Conservation (phyloP, 148 eudicot genomes). For the Camellia sinensis region DNA sequence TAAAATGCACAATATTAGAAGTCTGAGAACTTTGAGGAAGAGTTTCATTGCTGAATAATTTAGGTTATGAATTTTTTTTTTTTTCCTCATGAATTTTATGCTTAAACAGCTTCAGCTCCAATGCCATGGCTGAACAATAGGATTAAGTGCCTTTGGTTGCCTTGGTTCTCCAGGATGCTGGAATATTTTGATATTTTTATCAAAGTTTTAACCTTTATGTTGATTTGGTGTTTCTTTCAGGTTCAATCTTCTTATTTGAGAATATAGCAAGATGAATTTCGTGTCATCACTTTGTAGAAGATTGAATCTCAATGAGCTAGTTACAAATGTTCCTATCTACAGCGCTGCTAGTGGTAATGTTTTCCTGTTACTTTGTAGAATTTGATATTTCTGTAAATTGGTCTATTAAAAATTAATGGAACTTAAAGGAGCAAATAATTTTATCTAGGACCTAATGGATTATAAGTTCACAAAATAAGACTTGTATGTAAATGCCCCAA, state of each 20-base stretch:
- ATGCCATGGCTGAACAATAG: background rate
- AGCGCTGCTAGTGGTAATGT: slow-evolving; percentile 39
- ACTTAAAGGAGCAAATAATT: too few species aligned
- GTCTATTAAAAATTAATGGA: too few species aligned
- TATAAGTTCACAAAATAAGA: too few species aligned
- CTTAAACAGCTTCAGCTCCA: background rate
- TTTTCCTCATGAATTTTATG: background rate
- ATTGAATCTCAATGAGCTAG: slow-evolving; percentile 40
- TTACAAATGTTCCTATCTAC: slow-evolving; percentile 45
- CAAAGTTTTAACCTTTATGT: background rate
- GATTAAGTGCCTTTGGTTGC: background rate
- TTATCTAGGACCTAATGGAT: too few species aligned
- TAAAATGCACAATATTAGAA: background rate
- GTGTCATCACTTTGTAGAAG: slow-evolving; percentile 46
- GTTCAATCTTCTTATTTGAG: background rate
- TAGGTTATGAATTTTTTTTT: background rate
- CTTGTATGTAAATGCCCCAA: too few species aligned
- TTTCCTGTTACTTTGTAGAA: background rate
- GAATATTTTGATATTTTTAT: background rate
- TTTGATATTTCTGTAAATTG: background rate
- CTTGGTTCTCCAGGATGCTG: background rate
- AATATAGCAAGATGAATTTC: slow-evolving; percentile 39
- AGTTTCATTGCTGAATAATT: background rate
- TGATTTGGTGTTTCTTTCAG: slow-evolving; percentile 12
- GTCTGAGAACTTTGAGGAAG: background rate